A percentile compares a stretch with the other conserved stretches of the same genome.
phyloP scores from a whole-genome alignment of 73 alveolate genomes.

The Blepharisma japonicum region DNA sequence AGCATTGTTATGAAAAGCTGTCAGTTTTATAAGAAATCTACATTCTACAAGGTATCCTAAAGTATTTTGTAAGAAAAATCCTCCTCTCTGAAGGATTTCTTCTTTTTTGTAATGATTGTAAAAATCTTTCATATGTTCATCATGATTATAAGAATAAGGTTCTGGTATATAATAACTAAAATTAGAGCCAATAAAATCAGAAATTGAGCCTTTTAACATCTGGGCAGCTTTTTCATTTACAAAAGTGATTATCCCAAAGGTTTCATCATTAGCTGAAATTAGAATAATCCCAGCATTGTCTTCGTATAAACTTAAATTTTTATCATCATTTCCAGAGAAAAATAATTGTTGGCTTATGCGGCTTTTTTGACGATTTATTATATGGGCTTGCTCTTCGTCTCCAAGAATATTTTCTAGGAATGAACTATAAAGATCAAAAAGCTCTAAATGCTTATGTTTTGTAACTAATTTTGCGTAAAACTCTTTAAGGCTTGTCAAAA shows the following conservation, averaged over 20 bases:
- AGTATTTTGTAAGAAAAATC: neutral
- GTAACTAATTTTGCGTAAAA: too few relatives aligned
- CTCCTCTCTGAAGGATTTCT: neutral
- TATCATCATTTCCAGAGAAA: too few relatives aligned
- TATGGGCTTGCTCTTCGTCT: too few relatives aligned
- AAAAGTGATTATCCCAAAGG: neutral
- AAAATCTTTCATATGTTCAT: neutral
- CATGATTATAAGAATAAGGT: neutral
- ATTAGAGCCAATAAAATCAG: neutral
- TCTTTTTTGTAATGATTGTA: neutral
- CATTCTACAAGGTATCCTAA: neutral
- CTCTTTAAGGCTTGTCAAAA: too few relatives aligned
- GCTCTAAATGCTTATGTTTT: too few relatives aligned
- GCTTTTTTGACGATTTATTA: too few relatives aligned
- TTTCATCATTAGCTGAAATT: neutral
- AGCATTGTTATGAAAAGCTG: too few relatives aligned
- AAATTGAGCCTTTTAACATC: neutral
- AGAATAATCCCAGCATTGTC: conserved; percentile 5
- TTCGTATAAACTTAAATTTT: neutral
- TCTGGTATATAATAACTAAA: neutral
- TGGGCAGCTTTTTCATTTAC: neutral
- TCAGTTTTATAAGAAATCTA: too few relatives aligned
- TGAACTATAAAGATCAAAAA: too few relatives aligned
- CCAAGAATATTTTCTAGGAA: too few relatives aligned
- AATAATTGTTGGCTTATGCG: too few relatives aligned